These are phyloP conservation scores for Epichloe sp. DNA, from an alignment of 2,329 filamentous ascomycete genomes.

Conservation along the genomic window DNA sequence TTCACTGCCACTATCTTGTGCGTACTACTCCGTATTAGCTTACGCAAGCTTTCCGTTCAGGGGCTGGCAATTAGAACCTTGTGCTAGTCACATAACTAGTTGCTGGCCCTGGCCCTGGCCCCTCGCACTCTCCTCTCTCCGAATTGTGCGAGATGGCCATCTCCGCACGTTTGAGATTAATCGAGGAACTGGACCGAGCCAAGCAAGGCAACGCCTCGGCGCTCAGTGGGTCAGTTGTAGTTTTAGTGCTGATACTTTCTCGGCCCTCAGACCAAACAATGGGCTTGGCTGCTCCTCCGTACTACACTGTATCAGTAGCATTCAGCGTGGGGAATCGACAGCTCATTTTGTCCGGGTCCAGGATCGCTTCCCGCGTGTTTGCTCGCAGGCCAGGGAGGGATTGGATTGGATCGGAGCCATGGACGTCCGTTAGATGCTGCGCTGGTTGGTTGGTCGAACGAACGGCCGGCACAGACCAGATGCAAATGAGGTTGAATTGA, in stretches of 20 bases:
- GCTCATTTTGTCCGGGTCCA: background rate
- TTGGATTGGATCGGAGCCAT: background rate
- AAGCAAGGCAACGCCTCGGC: background rate
- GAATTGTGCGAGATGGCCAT: background rate
- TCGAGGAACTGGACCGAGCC: background rate
- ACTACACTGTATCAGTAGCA: background rate
- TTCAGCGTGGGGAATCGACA: background rate
- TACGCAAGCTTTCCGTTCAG: background rate
- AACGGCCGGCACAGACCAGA: slow-evolving; percentile 1
- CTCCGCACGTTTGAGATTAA: background rate
- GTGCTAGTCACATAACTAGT: background rate
- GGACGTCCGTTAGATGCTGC: background rate
- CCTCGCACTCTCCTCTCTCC: no score
- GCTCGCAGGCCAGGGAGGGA: background rate
- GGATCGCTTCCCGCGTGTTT: background rate
- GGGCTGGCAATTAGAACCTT: background rate
- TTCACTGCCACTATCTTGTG: no score
- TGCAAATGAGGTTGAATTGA: background rate
- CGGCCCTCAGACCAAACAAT: no score
- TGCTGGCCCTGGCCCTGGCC: background rate
- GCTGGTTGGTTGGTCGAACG: background rate
- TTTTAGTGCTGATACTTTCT: no score
- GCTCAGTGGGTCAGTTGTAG: background rate
- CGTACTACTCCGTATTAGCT: background rate
- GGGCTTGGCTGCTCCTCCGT: no score